Conservation (phyloP, 441 rosid species). For the Aquilaria agallochum region DNA sequence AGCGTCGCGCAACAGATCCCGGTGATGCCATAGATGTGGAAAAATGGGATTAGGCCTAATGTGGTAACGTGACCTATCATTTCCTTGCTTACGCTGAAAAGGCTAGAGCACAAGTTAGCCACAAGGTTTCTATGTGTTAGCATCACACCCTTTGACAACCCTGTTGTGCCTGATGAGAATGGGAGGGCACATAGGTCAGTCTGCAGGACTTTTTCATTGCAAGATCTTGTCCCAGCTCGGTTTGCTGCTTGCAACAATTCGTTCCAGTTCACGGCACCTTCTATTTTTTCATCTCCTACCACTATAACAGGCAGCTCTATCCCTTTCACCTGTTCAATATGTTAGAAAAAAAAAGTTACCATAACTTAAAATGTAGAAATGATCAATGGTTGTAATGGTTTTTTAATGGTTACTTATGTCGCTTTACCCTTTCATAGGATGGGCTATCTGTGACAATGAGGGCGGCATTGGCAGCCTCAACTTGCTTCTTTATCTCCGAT, state of each 20-base stretch:
- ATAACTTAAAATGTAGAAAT: neutral
- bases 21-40: conserved; percentile 76
- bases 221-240: conserved; percentile 25
- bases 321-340: conserved; percentile 45
- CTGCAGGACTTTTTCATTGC: conserved; percentile 40
- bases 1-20: conserved; percentile 86
- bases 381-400: neutral
- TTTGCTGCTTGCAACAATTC: conserved; percentile 76
- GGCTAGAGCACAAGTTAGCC: conserved; percentile 80
- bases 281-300: conserved; percentile 44
- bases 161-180: conserved; percentile 95
- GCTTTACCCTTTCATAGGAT: conserved; percentile 60
- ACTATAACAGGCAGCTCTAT: conserved; percentile 52
- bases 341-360: neutral
- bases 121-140: conserved; percentile 76
- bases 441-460: conserved; percentile 58
- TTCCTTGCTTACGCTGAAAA: conserved; percentile 67
- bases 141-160: conserved; percentile 89
- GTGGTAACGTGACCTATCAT: conserved; percentile 53
- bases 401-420: neutral
- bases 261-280: conserved; percentile 59
- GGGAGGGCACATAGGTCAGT: conserved; percentile 87
- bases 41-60: conserved; percentile 76
- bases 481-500: conserved; percentile 80
- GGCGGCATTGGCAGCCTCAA: conserved; percentile 72